Evolutionary conservation across 192 early-diverging fungal genomes (phyloP).

Genomic region (Thoreauomyces humboldtii): DNA sequence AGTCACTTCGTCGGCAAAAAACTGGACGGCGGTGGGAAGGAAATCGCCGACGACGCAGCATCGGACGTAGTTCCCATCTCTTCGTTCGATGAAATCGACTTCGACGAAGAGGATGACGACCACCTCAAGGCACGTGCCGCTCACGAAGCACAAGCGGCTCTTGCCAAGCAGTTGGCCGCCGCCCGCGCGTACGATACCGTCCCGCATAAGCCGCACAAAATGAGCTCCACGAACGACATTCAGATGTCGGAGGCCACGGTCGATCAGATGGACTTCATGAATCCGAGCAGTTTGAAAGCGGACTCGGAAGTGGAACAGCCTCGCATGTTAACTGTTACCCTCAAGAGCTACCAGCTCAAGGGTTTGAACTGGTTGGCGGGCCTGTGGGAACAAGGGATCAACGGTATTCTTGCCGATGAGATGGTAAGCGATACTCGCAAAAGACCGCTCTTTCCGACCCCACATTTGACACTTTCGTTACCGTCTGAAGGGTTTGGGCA

Average conservation of each 20-base stretch:
- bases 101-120: slow-evolving; percentile 77
- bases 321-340: slow-evolving; percentile 72
- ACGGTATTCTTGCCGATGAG: slow-evolving; percentile 72
- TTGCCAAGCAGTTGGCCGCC: slow-evolving; percentile 64
- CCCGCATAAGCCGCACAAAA: slow-evolving; percentile 26
- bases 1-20: slow-evolving; percentile 89
- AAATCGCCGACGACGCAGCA: background rate
- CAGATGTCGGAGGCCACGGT: slow-evolving; percentile 32
- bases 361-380: slow-evolving; percentile 92
- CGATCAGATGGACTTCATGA: slow-evolving; percentile 84
- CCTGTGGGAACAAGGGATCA: slow-evolving; percentile 91
- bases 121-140: slow-evolving; percentile 66
- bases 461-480: no score
- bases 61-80: slow-evolving; percentile 1
- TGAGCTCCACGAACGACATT: slow-evolving; percentile 22
- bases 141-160: slow-evolving; percentile 71
- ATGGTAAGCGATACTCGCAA: slow-evolving; percentile 36
- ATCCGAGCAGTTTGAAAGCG: slow-evolving; percentile 70
- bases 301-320: slow-evolving; percentile 77
- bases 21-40: slow-evolving; percentile 33
- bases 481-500: slow-evolving; percentile 61
- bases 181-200: slow-evolving; percentile 70
- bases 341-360: slow-evolving; percentile 82
- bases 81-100: slow-evolving; percentile 66
- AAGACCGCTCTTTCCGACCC: background rate